A percentile compares a stretch with the other conserved stretches of the same genome.
phyloP scores from a whole-genome alignment of 2,329 filamentous ascomycete species.

The Cryphonectria japonica region DNA sequence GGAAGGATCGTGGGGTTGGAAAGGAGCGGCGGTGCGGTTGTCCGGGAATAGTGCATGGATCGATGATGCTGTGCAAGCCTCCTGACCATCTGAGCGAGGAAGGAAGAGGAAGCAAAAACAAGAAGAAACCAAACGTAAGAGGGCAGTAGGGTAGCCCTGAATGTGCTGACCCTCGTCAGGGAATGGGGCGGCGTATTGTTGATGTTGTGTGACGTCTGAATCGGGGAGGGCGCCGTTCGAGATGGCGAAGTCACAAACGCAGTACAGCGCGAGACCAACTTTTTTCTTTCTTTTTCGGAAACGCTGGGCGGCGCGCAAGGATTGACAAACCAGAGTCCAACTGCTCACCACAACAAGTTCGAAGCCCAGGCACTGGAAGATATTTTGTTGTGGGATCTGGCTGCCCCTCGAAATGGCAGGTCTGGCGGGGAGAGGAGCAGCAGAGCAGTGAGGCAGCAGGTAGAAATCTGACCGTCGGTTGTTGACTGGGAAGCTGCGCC shows the following conservation, averaged over 20 bases:
- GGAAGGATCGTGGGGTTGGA: constrained; percentile 13
- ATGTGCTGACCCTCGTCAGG: background rate
- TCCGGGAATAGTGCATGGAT: constrained; percentile 4
- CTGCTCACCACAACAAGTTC: background rate
- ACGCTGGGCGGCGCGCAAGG: background rate
- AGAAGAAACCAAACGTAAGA: background rate
- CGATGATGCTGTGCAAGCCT: background rate
- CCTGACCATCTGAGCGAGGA: background rate
- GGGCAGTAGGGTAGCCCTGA: background rate
- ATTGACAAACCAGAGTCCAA: background rate
- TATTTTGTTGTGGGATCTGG: background rate
- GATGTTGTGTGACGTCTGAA: background rate
- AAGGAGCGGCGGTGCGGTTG: constrained; percentile 21
- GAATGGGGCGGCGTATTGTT: background rate
- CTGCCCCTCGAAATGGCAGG: background rate
- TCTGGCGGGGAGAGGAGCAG: constrained; percentile 7
- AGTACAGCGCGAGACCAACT: background rate
- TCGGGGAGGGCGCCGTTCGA: background rate
- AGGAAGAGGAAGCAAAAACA: background rate
- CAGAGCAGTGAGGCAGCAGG: background rate
- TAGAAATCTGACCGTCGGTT: background rate
- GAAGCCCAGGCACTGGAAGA: no score
- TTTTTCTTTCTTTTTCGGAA: background rate
- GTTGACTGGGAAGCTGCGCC: background rate
- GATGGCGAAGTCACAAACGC: background rate